Evolutionary conservation across 805 yeast genomes (phyloP), one percentile per base, ranked within the genome.

Genomic region (Ogataea chonburiensis): DNA sequence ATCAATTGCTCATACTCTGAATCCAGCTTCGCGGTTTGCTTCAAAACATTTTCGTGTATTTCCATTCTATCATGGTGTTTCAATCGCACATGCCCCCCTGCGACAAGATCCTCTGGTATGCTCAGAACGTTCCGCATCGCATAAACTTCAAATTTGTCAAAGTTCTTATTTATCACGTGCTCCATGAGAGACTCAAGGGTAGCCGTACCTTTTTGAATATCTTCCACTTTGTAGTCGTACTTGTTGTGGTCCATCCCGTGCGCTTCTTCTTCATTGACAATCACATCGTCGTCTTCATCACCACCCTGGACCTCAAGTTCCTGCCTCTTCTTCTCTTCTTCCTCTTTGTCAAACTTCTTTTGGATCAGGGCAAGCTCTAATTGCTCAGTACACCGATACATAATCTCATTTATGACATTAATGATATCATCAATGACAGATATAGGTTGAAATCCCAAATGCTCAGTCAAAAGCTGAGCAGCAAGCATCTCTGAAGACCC

Each of bases 141-240:
- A 59, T 89, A 89, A 21, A 87, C 63, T 61, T 89, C 97, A 50
- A 86, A 79, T 56, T 81, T 81, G 58, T 89, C 97, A 56, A 86
- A 88, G 55, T 85, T 85, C 47, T 71, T 71, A 60, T 88, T 95
- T 8, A 88, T 82, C 1, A 80, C 71, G 42, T 77, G 73, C 52
- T 85, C 95, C 37, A 89, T 52, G 16, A 85, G 58, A 0, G 88
- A 77, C 50, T 88, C 96, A 26, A 88, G 61, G 53, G 81, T 78
- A 0, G 87, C 93, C 0, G 91, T 79, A 0, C 96, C 96, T n/a
- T 73, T 51, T 43, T 74, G 76, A 2, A 87, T 77, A 43, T 84
- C 94, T 19, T 55, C 48, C 6, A 47, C 44, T 1, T 52, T 42
- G 37, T 45, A 50, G 9, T 28, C 23, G 12, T 37, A 37, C 27